Evolutionary conservation across 202 grass and related monocot genomes (phyloP), one percentile per base, ranked within the genome.

Genomic region (Miscanthus sacchariflorus): DNA sequence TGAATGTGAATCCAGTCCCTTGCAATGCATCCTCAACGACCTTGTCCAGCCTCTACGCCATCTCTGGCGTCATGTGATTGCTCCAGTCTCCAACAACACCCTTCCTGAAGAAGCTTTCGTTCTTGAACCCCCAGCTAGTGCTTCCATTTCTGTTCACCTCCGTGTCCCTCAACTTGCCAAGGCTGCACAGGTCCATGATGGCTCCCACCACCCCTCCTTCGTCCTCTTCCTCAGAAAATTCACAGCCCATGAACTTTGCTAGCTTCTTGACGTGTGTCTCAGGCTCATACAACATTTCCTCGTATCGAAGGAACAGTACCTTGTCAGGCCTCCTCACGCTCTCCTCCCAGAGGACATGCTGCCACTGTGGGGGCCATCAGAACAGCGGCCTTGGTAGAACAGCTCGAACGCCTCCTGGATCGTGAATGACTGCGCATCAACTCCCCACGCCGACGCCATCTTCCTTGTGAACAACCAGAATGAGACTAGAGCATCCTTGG

Each of bases 201-300:
- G 17, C 9, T 0, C 11, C 2, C 23, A 87, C 46, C 49, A 79
- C 69, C 5, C 77, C 89, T 9, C n/a, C 46, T 12, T 67, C 35
- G 17, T 87, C 72, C 42, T 91, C 89, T 0, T 21, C 70, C 18
- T 64, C 5, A 5, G 84, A 81, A 46, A 86, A 91, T 11, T 73
- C 78, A 23, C 64, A n/a, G 1, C 78, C 71, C 4, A 87, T 23
- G 27, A 87, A 90, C 56, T 83, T 48, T 1, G 84, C 89, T 40
- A 91, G 17, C 27, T 65, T 63, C 39, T 10, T 84, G 33, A 85
- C 12, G 5, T 66, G 11, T 0, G 0, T 70, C 67, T 5, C 21
- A 0, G 81, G 68, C 23, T 80, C 81, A 12, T 12, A 4, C 6
- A 19, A 4, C 75, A 89, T 24, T 3, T 85, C 72, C 61, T 88